Base-by-base conservation (phyloP, 352 stramenopile species). In the Globisporangium splendens region DNA sequence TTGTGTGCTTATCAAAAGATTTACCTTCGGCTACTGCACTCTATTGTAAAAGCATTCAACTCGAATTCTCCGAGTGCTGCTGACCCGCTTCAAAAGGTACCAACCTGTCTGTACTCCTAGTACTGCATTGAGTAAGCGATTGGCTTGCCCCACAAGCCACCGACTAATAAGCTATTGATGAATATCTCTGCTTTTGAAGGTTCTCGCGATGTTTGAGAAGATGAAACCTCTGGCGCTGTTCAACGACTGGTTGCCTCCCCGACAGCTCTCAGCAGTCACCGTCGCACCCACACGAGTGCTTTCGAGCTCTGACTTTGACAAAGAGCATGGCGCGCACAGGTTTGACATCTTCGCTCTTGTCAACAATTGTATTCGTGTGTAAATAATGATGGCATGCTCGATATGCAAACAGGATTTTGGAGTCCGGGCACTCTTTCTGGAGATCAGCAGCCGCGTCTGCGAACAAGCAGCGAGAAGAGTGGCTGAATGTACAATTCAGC, bases 221-320 rank as follows among this genome's bases (percentile, higher is more conserved):
- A 72, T 93, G 44, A 75, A 89, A 18, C 79, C 81, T 3, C 63
- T 96, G 17, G 55, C 68, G 41, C 70, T 96, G 11, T 96, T 94
- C 64, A 42, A 63, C 8, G 83, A 96, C 53, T 96, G 86, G 86
- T 81, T 83, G 6, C 86, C 85, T 21, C 72, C 79, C 46, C 76
- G 71, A 10, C 68, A 83, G 15, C 62, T 92, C 12, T 89, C 79
- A 0, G 68, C 61, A 14, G 61, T 62, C 3, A 59, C 75, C 35
- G 47, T 85, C 6, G 41, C 65, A 7, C 82, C 84, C 0, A 74
- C 62, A 1, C 65, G 79, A 51, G 72, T 89, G 5, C 75, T 74
- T 28, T 67, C 72, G 35, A 93, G 83, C 61, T 91, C 84, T 0
- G 62, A 62, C 14, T 67, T 85, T 44, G 73, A 91, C 50, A 75